These are phyloP conservation scores for Candida golubevii DNA, from an alignment of 805 yeast genomes.

Conservation along the genomic window DNA sequence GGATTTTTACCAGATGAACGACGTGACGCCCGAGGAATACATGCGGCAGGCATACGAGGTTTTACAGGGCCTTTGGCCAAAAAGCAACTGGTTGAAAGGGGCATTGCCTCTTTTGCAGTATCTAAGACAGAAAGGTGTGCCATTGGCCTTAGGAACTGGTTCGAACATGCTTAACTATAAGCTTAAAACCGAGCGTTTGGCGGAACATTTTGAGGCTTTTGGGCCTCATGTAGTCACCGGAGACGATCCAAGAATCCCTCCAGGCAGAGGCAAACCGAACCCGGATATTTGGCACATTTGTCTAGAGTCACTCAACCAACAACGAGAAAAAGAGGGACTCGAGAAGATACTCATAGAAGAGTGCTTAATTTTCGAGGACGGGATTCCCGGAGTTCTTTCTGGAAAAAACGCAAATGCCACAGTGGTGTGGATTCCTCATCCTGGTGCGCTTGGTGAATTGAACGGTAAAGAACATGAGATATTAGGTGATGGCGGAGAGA, in stretches of 20 bases:
- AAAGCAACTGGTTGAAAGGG: conserved; percentile 73
- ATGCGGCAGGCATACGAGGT: conserved; percentile 46
- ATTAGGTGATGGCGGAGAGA: conserved; percentile 51
- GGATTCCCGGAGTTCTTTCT: conserved; percentile 83
- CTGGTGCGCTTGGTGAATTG: conserved; percentile 57
- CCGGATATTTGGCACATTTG: conserved; percentile 94
- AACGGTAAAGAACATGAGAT: conserved; percentile 46
- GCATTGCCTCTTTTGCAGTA: conserved; percentile 63
- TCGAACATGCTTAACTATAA: conserved; percentile 58
- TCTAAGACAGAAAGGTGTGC: conserved; percentile 51
- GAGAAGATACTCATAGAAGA: conserved; percentile 63
- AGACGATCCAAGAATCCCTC: conserved; percentile 78
- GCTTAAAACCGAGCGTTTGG: conserved; percentile 70
- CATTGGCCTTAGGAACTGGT: conserved; percentile 90
- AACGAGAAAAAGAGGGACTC: conserved; percentile 38
- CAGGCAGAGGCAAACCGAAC: conserved; percentile 86
- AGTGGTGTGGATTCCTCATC: conserved; percentile 95
- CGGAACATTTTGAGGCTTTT: conserved; percentile 60
- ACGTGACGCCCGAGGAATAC: conserved; percentile 64
- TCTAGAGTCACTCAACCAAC: conserved; percentile 59
- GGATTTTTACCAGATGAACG: conserved; percentile 47
- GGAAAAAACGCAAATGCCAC: conserved; percentile 79
- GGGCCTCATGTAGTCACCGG: conserved; percentile 72
- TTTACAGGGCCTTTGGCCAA: conserved; percentile 62
- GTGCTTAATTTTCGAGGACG: conserved; percentile 92